Evolutionary conservation across 768 basidiomycete species (phyloP), one percentile per base, ranked within the genome.

Genomic region (Pisolithus marmoratus): DNA sequence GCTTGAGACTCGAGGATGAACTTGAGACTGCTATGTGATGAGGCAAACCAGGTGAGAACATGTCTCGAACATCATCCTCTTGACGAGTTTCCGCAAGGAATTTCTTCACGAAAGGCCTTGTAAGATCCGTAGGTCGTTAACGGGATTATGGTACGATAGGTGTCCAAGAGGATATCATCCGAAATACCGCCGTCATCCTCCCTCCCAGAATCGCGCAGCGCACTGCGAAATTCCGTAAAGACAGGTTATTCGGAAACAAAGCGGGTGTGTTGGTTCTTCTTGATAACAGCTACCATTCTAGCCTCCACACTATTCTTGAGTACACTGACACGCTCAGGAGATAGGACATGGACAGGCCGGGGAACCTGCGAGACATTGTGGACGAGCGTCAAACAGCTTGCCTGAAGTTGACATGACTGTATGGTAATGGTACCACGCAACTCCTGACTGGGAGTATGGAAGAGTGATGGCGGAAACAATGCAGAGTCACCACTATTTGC

Each of bases 41-140:
- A 29, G 63, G 63, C n/a, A 63, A n/a, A 0, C 62, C 63, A 2
- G 60, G 60, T 1, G 63, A 54, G 46, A 64, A 60, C 55, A 63
- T 52, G 46, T 62, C 51, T 34, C 49, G 51, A 49, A 58, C 54
- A n/a, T 63, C 62, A 12, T 41, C 23, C 15, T 48, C 50, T 8
- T 22, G 17, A 5, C 54, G 20, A 19, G 46, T 41, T 27, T 19
- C 48, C 6, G 31, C 36, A 36, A 52, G 50, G 22, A 63, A 51
- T 24, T 29, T 50, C 41, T 31, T 29, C 24, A 60, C 7, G n/a
- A 55, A 58, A 0, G 62, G 58, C 23, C n/a, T 58, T 52, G 47
- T 59, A 63, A 23, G 60, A 26, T 15, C 59, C 60, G 14, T 63
- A 64, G 12, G n/a, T 20, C 3, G 60, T 61, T 37, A 63, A 44